Percentiles rank a stretch among this genome's conserved stretches.
These are phyloP conservation scores for Rhazya stricta DNA, from an alignment of 257 asterid species.

Conservation along the genomic window DNA sequence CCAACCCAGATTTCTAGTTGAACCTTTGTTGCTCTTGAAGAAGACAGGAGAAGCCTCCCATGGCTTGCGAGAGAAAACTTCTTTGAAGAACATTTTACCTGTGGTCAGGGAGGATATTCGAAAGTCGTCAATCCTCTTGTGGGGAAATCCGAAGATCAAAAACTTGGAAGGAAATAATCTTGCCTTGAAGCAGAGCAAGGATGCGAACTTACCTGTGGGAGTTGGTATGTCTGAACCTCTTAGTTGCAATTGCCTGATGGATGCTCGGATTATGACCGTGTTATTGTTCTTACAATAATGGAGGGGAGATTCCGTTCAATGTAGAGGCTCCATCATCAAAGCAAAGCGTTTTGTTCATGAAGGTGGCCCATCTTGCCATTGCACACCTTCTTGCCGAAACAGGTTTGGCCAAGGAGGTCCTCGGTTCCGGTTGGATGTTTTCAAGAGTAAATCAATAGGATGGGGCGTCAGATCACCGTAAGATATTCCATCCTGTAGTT, in stretches of 20 bases:
- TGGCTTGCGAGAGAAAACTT: no score
- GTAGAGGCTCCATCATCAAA: slow-evolving; percentile 18
- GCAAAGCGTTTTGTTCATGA: slow-evolving; percentile 28
- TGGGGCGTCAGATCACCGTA: slow-evolving; percentile 50
- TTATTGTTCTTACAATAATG: slow-evolving; percentile 32
- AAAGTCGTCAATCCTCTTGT: not conserved
- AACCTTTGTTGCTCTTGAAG: no score
- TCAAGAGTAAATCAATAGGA: slow-evolving; percentile 30
- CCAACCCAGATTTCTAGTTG: no score
- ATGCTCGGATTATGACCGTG: slow-evolving; percentile 36
- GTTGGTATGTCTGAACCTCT: slow-evolving; percentile 16
- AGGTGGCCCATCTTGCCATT: slow-evolving; percentile 51
- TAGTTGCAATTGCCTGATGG: slow-evolving; percentile 46
- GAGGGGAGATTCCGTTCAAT: slow-evolving; percentile 49
- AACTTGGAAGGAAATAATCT: slow-evolving; percentile 29
- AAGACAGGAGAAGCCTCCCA: no score
- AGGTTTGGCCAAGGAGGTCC: slow-evolving; percentile 45
- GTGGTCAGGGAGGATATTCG: slow-evolving; percentile 38
- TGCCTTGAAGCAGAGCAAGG: slow-evolving; percentile 36
- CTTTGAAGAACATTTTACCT: no score
- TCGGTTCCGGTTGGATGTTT: slow-evolving; percentile 32
- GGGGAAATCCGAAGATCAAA: slow-evolving; percentile 29
- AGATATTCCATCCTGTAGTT: slow-evolving; percentile 34
- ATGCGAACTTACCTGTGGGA: slow-evolving; percentile 23
- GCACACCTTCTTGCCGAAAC: slow-evolving; percentile 45